phyloP scores from a whole-genome alignment of 1,284 basidiomycete species.

The Takashimella koratensis region DNA sequence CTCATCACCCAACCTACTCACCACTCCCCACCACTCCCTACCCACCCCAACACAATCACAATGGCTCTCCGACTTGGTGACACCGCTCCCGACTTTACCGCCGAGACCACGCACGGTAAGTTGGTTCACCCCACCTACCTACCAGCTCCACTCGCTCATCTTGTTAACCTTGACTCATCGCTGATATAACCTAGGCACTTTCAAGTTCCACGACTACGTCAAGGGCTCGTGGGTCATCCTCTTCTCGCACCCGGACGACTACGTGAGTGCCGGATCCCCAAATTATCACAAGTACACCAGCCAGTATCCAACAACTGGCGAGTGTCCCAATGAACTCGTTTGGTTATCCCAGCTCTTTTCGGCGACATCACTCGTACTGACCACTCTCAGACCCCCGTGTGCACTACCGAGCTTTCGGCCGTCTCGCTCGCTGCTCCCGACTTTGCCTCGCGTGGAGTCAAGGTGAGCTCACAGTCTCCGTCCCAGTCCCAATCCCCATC shows the following conservation, averaged over 20 bases:
- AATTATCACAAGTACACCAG: no score
- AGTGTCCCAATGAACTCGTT: no score
- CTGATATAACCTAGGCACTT: no score
- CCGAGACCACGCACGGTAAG: neutral
- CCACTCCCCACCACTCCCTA: conserved; percentile 1
- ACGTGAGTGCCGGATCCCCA: no score
- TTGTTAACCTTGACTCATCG: no score
- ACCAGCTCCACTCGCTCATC: no score
- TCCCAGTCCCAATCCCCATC: no score
- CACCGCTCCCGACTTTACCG: conserved; percentile 42
- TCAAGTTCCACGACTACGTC: conserved; percentile 91
- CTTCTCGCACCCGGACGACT: conserved; percentile 86
- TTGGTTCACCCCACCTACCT: no score
- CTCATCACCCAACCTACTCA: neutral
- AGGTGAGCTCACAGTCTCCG: conserved; percentile 51
- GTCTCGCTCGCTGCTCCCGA: conserved; percentile 82
- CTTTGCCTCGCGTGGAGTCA: conserved; percentile 83
- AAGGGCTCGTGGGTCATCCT: conserved; percentile 84
- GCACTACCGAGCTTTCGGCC: conserved; percentile 96
- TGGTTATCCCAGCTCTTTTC: no score
- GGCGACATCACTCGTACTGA: no score
- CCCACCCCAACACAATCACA: conserved; percentile 13
- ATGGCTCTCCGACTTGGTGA: conserved; percentile 47
- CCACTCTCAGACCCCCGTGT: conserved; percentile 61
- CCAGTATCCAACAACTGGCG: no score